phyloP scores from a whole-genome alignment of 305 asterid genomes.

The Fraxinus nigra region DNA sequence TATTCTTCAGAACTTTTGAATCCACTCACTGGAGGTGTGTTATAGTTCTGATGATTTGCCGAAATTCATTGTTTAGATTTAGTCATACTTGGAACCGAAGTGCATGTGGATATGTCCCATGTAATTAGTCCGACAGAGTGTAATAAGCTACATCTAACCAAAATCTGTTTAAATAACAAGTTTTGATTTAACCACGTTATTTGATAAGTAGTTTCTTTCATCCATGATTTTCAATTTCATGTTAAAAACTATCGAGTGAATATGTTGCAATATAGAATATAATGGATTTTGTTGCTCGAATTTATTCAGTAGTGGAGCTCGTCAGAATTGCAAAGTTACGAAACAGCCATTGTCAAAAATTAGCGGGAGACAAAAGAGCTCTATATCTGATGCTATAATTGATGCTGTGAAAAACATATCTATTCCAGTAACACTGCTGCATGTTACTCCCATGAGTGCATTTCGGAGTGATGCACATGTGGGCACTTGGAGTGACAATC shows the following conservation, averaged over 20 bases:
- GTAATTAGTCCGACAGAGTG: background rate
- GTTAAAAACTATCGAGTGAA: background rate
- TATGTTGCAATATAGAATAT: background rate
- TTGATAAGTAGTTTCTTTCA: background rate
- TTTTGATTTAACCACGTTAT: background rate
- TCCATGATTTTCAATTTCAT: background rate
- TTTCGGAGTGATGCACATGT: constrained; percentile 68
- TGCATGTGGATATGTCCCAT: background rate
- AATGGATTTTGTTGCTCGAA: constrained; percentile 15
- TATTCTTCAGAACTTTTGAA: constrained; percentile 87
- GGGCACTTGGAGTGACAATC: constrained; percentile 65
- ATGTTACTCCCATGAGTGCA: constrained; percentile 76
- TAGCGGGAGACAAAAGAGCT: constrained; percentile 44
- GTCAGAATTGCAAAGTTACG: constrained; percentile 67
- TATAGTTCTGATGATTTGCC: background rate
- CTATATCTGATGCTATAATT: constrained; percentile 59
- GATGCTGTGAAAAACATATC: constrained; percentile 44
- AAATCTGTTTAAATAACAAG: background rate
- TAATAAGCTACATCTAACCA: background rate
- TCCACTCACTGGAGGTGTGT: constrained; percentile 89
- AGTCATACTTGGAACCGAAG: background rate
- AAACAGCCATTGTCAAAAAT: constrained; percentile 41
- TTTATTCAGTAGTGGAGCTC: constrained; percentile 47
- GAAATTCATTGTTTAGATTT: background rate
- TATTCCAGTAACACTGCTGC: constrained; percentile 53